Conservation (phyloP, 1,284 basidiomycete species). For the Papiliotrema nemorosa region DNA sequence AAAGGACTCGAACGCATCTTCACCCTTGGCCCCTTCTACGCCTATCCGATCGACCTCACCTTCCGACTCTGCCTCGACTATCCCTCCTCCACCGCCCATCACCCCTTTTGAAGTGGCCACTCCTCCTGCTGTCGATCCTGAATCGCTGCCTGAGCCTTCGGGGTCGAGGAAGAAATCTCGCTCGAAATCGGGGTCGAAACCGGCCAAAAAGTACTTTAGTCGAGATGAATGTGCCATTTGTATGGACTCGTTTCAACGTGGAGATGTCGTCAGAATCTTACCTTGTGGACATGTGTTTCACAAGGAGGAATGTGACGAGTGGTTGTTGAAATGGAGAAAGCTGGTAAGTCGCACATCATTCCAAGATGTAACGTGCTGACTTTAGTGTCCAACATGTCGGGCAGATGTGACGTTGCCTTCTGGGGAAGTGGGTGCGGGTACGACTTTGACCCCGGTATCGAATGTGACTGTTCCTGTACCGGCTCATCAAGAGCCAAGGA, state of each 20-base stretch:
- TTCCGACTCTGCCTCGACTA: constrained; percentile 5
- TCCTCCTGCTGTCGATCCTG: constrained; percentile 9
- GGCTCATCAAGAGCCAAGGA: no score
- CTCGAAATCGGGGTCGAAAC: neutral
- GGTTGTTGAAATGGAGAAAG: constrained; percentile 85
- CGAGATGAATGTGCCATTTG: constrained; percentile 81
- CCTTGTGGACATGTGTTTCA: constrained; percentile 79
- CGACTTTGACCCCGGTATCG: constrained; percentile 27
- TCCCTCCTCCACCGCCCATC: constrained; percentile 25
- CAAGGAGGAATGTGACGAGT: constrained; percentile 75
- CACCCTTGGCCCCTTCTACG: neutral
- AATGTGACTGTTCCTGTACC: no score
- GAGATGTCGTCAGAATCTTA: constrained; percentile 79
- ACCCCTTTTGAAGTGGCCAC: constrained; percentile 18
- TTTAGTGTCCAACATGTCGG: constrained; percentile 83
- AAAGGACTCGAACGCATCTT: constrained; percentile 31
- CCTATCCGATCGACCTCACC: constrained; percentile 5
- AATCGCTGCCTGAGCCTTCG: neutral
- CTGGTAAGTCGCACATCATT: constrained; percentile 57
- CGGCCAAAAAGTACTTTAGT: constrained; percentile 38
- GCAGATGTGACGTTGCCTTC: constrained; percentile 73
- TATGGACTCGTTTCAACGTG: constrained; percentile 73
- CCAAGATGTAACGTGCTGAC: constrained; percentile 1
- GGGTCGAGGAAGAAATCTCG: neutral
- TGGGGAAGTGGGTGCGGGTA: constrained; percentile 14